These are phyloP conservation scores for Cryptosporidium sp. DNA, from an alignment of 169 alveolate genomes.

Conservation along the genomic window DNA sequence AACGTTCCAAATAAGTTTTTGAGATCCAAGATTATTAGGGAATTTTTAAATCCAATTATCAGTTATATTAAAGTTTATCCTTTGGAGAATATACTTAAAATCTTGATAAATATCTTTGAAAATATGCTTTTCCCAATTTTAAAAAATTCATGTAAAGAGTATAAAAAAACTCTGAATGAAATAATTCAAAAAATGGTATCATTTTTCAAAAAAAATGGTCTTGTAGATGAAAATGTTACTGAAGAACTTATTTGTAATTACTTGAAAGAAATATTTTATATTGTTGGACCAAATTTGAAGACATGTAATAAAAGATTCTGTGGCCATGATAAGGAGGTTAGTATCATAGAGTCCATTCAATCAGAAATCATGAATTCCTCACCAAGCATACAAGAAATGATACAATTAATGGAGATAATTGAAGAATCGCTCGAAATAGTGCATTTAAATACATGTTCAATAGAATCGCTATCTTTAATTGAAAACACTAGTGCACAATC, in stretches of 20 bases:
- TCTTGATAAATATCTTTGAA: slow-evolving; percentile 32
- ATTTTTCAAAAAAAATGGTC: not conserved
- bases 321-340: not conserved
- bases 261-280: slow-evolving; percentile 17
- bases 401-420: slow-evolving; percentile 1
- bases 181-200: not conserved
- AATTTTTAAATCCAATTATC: slow-evolving; percentile 4
- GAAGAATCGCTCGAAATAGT: not conserved
- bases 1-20: not conserved
- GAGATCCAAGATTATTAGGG: not conserved
- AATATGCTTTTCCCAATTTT: slow-evolving; percentile 6
- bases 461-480: not conserved
- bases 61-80: slow-evolving; percentile 26
- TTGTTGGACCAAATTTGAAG: not conserved
- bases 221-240: not conserved
- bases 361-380: not conserved
- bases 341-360: not conserved
- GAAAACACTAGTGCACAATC: not conserved
- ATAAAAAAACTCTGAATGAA: not conserved
- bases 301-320: not conserved
- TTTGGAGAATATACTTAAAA: not conserved
- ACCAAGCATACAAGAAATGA: not conserved
- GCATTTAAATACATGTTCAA: not conserved
- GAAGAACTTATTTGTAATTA: not conserved
- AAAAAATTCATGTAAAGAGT: slow-evolving; percentile 34